Evolutionary conservation across 202 grass and related monocot species (phyloP), one percentile per base, ranked within the genome.

Genomic region (Carex sylvatica): DNA sequence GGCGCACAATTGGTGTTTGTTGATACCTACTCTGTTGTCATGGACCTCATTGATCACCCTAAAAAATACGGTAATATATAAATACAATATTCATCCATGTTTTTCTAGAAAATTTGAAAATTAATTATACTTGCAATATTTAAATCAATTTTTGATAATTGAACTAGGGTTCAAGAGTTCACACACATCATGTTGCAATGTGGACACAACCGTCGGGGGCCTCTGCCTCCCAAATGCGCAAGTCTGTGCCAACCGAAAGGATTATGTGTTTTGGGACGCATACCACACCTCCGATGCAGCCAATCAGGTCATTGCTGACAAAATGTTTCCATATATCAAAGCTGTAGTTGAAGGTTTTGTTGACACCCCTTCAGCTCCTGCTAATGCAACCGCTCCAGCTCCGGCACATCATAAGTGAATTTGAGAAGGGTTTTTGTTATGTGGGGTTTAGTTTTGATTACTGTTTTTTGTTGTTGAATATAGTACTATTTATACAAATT

Each of bases 221-320:
- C 91, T 99, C 72, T 99, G 92, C 87, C 80, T 99, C 80, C 96
- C 96, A 14, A 99, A 87, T 3, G 88, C 96, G 9, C 49, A 33
- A 6, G 87, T 99, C 36, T 99, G 96, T 80, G 15, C 36, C 46
- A 80, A 98, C 85, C 92, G 95, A 82, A 81, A 33, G 26, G 87
- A 87, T 26, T 98, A 87, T 63, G 91, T 98, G 72, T 98, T 98
- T 85, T 98, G 95, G 95, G 95, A 98, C 44, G 95, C 92, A 0
- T 98, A 98, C 78, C 95, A 95, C 91, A 94, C 95, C 72, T 90
- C 91, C 31, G 95, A 98, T 36, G 92, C 95, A 10, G 95, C 95
- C 16, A 98, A 95, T 80, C 59, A 90, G 86, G 67, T 95, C 80
- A 95, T 99, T 80, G 92, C 96, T 56, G 81, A 85, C 35, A 78